These are phyloP conservation scores for Phytopythium aichiense DNA, from an alignment of 352 stramenopile species.

Conservation along the genomic window DNA sequence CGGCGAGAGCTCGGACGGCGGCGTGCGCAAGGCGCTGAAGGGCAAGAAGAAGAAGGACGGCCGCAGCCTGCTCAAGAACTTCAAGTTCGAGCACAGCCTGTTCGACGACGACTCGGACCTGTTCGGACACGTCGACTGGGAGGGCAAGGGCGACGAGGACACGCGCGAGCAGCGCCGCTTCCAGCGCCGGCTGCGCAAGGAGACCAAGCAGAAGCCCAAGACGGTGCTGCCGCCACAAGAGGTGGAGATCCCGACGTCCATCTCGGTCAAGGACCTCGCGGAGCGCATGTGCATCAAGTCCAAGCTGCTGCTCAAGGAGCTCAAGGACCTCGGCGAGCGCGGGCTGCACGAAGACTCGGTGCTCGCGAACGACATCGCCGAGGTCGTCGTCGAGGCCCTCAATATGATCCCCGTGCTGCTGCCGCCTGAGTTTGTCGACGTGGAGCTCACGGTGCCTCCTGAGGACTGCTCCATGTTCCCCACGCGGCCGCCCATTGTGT, in stretches of 20 bases:
- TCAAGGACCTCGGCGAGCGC: constrained; percentile 69
- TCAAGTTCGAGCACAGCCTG: constrained; percentile 86
- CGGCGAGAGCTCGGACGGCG: constrained; percentile 4
- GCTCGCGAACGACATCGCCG: constrained; percentile 67
- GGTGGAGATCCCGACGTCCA: constrained; percentile 70
- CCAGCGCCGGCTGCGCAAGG: constrained; percentile 55
- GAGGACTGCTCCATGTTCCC: constrained; percentile 68
- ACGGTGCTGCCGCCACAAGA: constrained; percentile 45
- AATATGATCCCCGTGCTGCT: constrained; percentile 86
- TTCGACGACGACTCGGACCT: constrained; percentile 64
- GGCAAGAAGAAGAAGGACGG: constrained; percentile 76
- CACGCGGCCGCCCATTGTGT: constrained; percentile 23
- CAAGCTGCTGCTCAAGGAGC: constrained; percentile 50
- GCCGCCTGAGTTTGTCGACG: constrained; percentile 76
- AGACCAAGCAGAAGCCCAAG: constrained; percentile 37
- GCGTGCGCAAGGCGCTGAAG: constrained; percentile 51
- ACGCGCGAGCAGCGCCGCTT: constrained; percentile 60
- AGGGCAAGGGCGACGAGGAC: constrained; percentile 40
- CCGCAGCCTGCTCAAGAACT: constrained; percentile 68
- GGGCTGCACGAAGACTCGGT: constrained; percentile 66
- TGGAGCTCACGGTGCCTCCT: constrained; percentile 58
- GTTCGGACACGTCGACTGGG: constrained; percentile 79
- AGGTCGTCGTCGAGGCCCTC: constrained; percentile 76
- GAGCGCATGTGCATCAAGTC: constrained; percentile 82
- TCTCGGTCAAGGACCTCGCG: constrained; percentile 74